Percentiles rank a stretch among this genome's conserved stretches.
Conservation (phyloP, 176 grass and related monocot genomes). For the Miscanthus lutarioriparius region DNA sequence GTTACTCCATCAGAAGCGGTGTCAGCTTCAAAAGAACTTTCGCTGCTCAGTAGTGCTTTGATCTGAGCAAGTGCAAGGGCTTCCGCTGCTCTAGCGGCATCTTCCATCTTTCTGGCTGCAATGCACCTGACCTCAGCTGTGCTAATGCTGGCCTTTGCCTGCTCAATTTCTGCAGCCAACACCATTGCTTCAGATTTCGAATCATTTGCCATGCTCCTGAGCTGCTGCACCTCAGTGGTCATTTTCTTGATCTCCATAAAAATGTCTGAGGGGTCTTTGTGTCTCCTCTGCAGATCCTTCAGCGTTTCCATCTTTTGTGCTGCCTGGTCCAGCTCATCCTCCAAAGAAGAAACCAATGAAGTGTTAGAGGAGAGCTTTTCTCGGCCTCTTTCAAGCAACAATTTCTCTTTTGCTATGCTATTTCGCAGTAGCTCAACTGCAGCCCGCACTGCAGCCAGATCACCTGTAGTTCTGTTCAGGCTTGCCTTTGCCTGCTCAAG, state of each 20-base stretch:
- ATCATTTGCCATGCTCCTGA: slow-evolving; percentile 63
- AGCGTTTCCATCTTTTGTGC: slow-evolving; percentile 55
- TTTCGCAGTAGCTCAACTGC: slow-evolving; percentile 52
- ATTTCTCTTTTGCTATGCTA: slow-evolving; percentile 63
- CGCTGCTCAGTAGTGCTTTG: slow-evolving; percentile 66
- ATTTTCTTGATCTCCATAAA: slow-evolving; percentile 70
- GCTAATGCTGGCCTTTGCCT: slow-evolving; percentile 68
- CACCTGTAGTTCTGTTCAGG: slow-evolving; percentile 53
- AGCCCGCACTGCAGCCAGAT: slow-evolving; percentile 53
- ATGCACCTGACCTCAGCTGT: slow-evolving; percentile 64
- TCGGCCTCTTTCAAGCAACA: slow-evolving; percentile 51
- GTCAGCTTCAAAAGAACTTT: slow-evolving; percentile 40
- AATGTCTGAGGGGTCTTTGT: slow-evolving; percentile 47
- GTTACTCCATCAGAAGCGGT: slow-evolving; percentile 43
- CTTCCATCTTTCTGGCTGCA: slow-evolving; percentile 91
- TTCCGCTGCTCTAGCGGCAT: slow-evolving; percentile 80
- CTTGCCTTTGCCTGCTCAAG: slow-evolving; percentile 58
- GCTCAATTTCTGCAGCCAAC: slow-evolving; percentile 70
- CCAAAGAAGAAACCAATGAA: slow-evolving; percentile 56
- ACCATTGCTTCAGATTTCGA: slow-evolving; percentile 57
- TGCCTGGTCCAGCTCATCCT: slow-evolving; percentile 60
- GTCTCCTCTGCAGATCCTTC: slow-evolving; percentile 47
- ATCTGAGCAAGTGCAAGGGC: slow-evolving; percentile 75
- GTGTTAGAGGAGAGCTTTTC: slow-evolving; percentile 57
- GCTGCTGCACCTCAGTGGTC: slow-evolving; percentile 62